Conservation (phyloP, 352 stramenopile genomes). For the Phytophthora europaea region DNA sequence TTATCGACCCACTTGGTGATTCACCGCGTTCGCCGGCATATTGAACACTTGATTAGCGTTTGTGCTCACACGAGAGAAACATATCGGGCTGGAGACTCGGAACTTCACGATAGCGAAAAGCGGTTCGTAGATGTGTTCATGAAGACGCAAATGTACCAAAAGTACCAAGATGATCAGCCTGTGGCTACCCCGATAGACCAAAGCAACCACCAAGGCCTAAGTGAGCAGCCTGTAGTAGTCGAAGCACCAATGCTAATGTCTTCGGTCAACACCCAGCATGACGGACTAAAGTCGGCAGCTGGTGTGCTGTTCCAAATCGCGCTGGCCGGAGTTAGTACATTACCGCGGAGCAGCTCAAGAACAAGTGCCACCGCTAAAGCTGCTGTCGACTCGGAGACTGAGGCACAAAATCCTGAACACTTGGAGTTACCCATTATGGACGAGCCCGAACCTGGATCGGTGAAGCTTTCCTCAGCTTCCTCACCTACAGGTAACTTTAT, state of each 20-base stretch:
- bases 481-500: constrained; percentile 18
- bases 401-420: not conserved
- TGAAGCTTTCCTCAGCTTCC: constrained; percentile 18
- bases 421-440: not conserved
- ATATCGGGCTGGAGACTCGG: not conserved
- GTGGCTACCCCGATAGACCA: constrained; percentile 4
- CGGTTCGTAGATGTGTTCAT: constrained; percentile 43
- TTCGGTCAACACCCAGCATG: constrained; percentile 16
- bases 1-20: constrained; percentile 60
- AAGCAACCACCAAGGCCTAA: constrained; percentile 12
- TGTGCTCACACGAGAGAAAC: constrained; percentile 17
- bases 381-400: constrained; percentile 1
- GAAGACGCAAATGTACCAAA: constrained; percentile 67
- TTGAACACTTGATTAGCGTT: constrained; percentile 45
- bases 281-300: constrained; percentile 39
- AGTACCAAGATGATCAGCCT: constrained; percentile 55
- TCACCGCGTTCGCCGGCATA: constrained; percentile 51
- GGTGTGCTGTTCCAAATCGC: constrained; percentile 52
- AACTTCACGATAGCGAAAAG: constrained; percentile 25
- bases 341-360: constrained; percentile 4
- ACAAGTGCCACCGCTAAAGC: not conserved
- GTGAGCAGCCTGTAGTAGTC: not conserved
- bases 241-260: not conserved
- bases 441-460: constrained; percentile 15
- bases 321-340: constrained; percentile 39